Percentiles rank a stretch among this genome's conserved stretches.
Evolutionary conservation across 179 eudicot species (phyloP).

Genomic region (Nepenthes alata): DNA sequence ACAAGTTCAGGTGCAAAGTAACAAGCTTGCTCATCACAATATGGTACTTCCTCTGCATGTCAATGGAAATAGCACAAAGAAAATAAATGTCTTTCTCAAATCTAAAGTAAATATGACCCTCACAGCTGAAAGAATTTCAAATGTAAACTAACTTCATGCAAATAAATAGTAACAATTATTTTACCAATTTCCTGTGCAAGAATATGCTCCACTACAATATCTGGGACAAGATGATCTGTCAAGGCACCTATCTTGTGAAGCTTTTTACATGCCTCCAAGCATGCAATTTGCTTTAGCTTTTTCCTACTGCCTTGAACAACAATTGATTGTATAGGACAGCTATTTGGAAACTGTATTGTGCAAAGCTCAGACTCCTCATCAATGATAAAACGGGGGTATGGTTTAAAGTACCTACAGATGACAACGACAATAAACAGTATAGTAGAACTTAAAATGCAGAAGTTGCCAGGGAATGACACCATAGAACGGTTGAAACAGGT

Average conservation of each 20-base stretch:
- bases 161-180: neutral
- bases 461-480: neutral
- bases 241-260: constrained; percentile 75
- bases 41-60: constrained; percentile 31
- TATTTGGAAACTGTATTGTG: constrained; percentile 57
- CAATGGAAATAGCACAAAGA: neutral
- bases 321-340: constrained; percentile 50
- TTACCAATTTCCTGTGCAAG: constrained; percentile 47
- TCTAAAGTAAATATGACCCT: no score
- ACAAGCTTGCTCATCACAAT: constrained; percentile 28
- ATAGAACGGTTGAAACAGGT: neutral
- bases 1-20: constrained; percentile 62
- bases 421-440: constrained; percentile 6
- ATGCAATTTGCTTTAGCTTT: constrained; percentile 60
- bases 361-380: constrained; percentile 34
- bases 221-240: constrained; percentile 78
- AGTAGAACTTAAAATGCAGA: neutral
- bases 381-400: constrained; percentile 45
- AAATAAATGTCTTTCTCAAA: neutral
- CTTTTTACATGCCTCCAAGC: constrained; percentile 77
- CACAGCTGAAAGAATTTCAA: no score
- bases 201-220: constrained; percentile 56
- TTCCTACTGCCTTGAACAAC: constrained; percentile 36
- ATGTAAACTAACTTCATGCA: no score
- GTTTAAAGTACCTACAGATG: constrained; percentile 62